A percentile compares a stretch with the other conserved stretches of the same genome.
Evolutionary conservation across 768 basidiomycete species (phyloP).

Genomic region (Holtermannia corniformis): DNA sequence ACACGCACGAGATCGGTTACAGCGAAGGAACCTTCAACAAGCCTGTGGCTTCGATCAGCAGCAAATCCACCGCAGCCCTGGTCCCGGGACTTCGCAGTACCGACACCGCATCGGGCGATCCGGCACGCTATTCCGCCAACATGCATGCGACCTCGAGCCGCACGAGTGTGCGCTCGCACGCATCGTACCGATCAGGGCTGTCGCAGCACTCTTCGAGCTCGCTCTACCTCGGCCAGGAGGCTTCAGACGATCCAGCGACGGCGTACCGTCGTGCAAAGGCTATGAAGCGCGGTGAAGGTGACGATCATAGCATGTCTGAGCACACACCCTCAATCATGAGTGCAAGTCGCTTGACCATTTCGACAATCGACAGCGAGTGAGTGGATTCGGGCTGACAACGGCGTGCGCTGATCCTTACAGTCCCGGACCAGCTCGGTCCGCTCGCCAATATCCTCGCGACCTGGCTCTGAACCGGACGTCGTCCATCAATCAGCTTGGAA

Average conservation of each 20-base stretch:
- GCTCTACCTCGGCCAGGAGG: slow-evolving; percentile 2
- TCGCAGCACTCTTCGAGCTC: slow-evolving; percentile 6
- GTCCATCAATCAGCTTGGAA: slow-evolving; percentile 24
- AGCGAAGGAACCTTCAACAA: not conserved
- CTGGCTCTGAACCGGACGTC: slow-evolving; percentile 14
- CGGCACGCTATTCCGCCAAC: slow-evolving; percentile 6
- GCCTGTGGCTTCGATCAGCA: not conserved
- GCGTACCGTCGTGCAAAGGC: slow-evolving; percentile 34
- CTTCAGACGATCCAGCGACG: slow-evolving; percentile 4
- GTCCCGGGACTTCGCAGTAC: not conserved
- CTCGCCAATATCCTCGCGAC: slow-evolving; percentile 19
- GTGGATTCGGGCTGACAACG: too few species aligned
- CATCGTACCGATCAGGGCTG: slow-evolving; percentile 6
- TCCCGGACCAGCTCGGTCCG: slow-evolving; percentile 33
- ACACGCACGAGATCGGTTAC: slow-evolving; percentile 20
- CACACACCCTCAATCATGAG: slow-evolving; percentile 21
- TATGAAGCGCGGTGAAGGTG: slow-evolving; percentile 37
- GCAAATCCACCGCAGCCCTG: not conserved
- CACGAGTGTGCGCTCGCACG: slow-evolving; percentile 3
- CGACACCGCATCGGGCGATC: not conserved
- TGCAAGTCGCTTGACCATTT: slow-evolving; percentile 31
- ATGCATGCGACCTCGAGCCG: slow-evolving; percentile 1
- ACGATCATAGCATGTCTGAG: slow-evolving; percentile 41
- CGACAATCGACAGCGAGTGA: slow-evolving; percentile 41
- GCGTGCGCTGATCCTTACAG: slow-evolving; percentile 12